These are phyloP conservation scores for Colletotrichum sp. DNA, from an alignment of 2,329 filamentous ascomycete genomes.

Conservation along the genomic window DNA sequence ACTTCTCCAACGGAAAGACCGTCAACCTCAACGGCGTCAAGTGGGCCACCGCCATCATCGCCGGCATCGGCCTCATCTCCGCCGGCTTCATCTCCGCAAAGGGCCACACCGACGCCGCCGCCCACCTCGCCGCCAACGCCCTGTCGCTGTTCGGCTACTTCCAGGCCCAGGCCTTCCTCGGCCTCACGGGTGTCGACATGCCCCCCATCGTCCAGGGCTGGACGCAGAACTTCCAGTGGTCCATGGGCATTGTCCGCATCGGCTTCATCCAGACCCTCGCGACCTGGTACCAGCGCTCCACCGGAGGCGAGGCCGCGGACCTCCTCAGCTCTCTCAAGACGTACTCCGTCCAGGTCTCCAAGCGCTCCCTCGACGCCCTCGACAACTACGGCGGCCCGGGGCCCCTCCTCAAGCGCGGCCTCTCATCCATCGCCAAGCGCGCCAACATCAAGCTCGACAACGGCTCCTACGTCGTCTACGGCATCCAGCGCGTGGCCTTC, in stretches of 20 bases:
- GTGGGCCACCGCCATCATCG: constrained; percentile 88
- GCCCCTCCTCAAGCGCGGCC: constrained; percentile 47
- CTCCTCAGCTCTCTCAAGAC: constrained; percentile 76
- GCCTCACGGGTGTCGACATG: constrained; percentile 79
- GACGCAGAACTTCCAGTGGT: constrained; percentile 99
- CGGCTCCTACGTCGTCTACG: constrained; percentile 70
- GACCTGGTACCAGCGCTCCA: constrained; percentile 95
- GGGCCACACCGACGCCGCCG: constrained; percentile 91
- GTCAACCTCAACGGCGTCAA: constrained; percentile 88
- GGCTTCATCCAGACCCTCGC: constrained; percentile 85
- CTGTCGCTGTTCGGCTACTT: constrained; percentile 93
- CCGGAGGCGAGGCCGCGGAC: constrained; percentile 82
- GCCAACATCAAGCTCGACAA: constrained; percentile 57
- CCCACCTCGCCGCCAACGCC: constrained; percentile 91
- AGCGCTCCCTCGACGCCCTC: constrained; percentile 50
- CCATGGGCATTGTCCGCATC: constrained; percentile 91
- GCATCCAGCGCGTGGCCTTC: constrained; percentile 91
- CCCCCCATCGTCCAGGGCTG: constrained; percentile 90
- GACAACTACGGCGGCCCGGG: constrained; percentile 36
- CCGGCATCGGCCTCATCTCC: constrained; percentile 80
- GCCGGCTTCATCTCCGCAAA: constrained; percentile 90
- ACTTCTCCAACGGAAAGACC: constrained; percentile 89
- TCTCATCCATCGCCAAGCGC: constrained; percentile 54
- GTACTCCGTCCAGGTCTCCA: constrained; percentile 83
- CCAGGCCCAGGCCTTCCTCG: constrained; percentile 91